These are phyloP conservation scores for Trichoderma reesei DNA, from an alignment of 495 filamentous ascomycete species.

Conservation along the genomic window DNA sequence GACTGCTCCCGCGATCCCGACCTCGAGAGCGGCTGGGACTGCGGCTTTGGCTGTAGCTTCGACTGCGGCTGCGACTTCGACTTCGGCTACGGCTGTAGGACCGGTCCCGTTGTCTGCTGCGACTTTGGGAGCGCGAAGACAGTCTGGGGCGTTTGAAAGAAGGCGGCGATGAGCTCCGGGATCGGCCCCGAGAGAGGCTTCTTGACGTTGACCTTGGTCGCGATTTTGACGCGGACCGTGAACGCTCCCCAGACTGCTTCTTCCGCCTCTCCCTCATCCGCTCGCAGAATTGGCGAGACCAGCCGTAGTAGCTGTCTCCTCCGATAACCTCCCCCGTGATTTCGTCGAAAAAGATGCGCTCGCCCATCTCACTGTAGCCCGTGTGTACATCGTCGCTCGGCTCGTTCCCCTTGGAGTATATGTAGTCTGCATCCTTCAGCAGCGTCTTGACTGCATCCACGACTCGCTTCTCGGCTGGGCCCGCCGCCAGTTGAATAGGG, in stretches of 20 bases:
- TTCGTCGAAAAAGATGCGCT: constrained; percentile 50
- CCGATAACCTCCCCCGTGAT: constrained; percentile 48
- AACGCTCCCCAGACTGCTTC: constrained; percentile 2
- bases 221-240: neutral
- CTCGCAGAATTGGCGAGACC: constrained; percentile 71
- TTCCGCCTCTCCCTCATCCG: constrained; percentile 51
- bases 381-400: constrained; percentile 47
- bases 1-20: constrained; percentile 16
- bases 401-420: constrained; percentile 41
- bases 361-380: constrained; percentile 47
- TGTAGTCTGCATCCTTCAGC: constrained; percentile 54
- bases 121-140: constrained; percentile 19
- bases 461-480: constrained; percentile 59
- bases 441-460: constrained; percentile 57
- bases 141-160: constrained; percentile 26
- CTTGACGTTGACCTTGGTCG: constrained; percentile 27
- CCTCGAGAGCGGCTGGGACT: constrained; percentile 26
- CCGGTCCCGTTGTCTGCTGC: constrained; percentile 9
- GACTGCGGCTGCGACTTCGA: constrained; percentile 15
- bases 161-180: constrained; percentile 17
- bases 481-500: constrained; percentile 62
- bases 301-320: constrained; percentile 76
- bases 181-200: constrained; percentile 19
- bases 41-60: constrained; percentile 27
- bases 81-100: constrained; percentile 35